Base-by-base conservation (phyloP, 75 land plant genomes). In the Pseudotsuga menziesii region DNA sequence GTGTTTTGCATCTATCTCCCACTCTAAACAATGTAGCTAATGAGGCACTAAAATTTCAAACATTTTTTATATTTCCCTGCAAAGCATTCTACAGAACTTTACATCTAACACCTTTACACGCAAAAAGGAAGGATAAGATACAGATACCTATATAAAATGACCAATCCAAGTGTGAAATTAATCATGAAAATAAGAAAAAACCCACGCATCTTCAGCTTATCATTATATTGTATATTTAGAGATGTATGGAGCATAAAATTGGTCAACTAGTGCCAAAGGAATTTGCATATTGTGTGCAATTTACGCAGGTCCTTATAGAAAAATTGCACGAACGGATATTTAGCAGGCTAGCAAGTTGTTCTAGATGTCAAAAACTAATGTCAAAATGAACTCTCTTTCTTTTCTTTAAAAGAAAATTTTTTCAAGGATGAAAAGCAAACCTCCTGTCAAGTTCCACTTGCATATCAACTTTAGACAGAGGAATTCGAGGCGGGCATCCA, bases 391-490 rank as follows among this genome's bases (percentile, higher is more conserved):
- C 15, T 16, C 39, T 41, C 32, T 3, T 17, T 32, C 23, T 29
- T 17, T 66, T 17, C 19, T 27, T 66, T 32, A 66, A 66, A 66
- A 32, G n/a, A 66, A 36, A 66, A 2, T 12, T 66, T 0, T 19
- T 66, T 0, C 17, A 16, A 66, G 13, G n/a, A 4, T 26, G 6
- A 66, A 16, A 66, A 66, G 39, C 22, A 76, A 58, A 96, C 99
- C 99, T 96, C 77, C 97, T 87, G 75, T 96, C 97, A 58, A 96
- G 91, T 17, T 96, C 97, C 17, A 81, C 69, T 78, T 96, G 97
- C 82, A 96, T 80, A 71, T 96, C 97, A 41, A 85, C 89, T 81
- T 94, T 94, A 27, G 97, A 84, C 60, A 93, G 80, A 29, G 96
- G 90, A 58, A 92, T 72, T n/a, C 91, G 75, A 1, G 99, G 99